These are phyloP conservation scores for Acrocalymma vagum DNA, from an alignment of 2,329 filamentous ascomycete genomes.

Conservation along the genomic window DNA sequence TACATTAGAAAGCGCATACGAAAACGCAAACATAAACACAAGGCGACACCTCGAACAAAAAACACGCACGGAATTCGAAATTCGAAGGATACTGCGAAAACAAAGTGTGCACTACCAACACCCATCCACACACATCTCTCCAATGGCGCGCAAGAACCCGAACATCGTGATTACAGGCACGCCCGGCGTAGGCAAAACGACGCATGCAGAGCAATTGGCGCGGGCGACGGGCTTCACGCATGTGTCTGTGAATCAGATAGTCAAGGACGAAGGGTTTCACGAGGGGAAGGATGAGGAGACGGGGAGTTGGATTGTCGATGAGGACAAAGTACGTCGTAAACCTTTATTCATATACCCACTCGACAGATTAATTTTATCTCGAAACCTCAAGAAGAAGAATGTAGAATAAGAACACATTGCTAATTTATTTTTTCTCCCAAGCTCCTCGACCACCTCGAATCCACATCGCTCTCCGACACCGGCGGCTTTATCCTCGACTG, in stretches of 20 bases:
- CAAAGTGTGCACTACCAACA: no score
- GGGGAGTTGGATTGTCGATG: conserved; percentile 91
- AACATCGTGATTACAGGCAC: conserved; percentile 97
- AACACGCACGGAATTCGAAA: no score
- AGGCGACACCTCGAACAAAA: no score
- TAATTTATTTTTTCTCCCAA: conserved; percentile 41
- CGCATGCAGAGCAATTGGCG: conserved; percentile 84
- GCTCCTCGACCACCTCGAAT: conserved; percentile 89
- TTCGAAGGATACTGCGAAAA: no score
- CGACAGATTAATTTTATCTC: neutral
- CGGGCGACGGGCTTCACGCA: conserved; percentile 80
- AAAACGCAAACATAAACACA: no score
- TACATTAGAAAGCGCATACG: no score
- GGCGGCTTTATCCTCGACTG: conserved; percentile 95
- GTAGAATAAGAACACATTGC: no score
- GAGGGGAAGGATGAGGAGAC: conserved; percentile 88
- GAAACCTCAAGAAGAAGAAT: neutral
- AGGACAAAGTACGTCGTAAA: conserved; percentile 78
- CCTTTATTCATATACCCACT: neutral
- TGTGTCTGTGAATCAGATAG: conserved; percentile 87
- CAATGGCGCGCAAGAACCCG: conserved; percentile 63
- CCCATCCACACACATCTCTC: no score
- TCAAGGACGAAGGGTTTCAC: conserved; percentile 87
- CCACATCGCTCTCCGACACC: conserved; percentile 68
- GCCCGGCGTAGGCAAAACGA: conserved; percentile 94